Evolutionary conservation across 2,329 filamentous ascomycete species (phyloP).

Genomic region (Penicillium verrucosum): DNA sequence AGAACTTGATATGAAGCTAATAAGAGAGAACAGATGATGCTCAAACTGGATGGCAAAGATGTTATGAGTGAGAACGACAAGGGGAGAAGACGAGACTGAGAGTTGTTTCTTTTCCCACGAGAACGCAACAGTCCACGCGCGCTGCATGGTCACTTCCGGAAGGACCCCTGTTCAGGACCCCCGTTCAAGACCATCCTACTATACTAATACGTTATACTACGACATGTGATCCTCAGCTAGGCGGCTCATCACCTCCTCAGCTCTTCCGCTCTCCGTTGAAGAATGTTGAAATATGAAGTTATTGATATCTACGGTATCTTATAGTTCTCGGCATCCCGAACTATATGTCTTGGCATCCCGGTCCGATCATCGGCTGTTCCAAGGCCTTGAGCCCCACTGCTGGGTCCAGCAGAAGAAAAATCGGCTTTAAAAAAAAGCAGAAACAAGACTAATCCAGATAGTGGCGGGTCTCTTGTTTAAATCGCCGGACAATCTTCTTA

Average conservation of each 20-base stretch:
- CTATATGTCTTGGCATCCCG: conserved; percentile 15
- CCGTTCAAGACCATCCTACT: too few species aligned
- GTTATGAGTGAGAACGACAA: not conserved
- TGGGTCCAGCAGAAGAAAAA: conserved; percentile 17
- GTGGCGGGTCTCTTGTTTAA: not conserved
- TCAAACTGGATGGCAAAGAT: too few species aligned
- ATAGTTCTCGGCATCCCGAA: conserved; percentile 9
- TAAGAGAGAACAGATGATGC: not conserved
- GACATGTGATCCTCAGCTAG: too few species aligned
- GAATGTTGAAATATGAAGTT: not conserved
- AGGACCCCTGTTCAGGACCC: not conserved
- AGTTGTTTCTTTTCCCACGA: not conserved
- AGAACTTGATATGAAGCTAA: not conserved
- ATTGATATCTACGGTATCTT: not conserved
- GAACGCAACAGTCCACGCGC: not conserved
- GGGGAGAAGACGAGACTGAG: not conserved
- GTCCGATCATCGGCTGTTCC: conserved; percentile 22
- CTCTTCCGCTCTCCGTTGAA: too few species aligned
- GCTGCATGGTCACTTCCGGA: not conserved
- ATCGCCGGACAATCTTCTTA: not conserved
- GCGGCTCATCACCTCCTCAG: too few species aligned
- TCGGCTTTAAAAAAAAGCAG: conserved; percentile 1
- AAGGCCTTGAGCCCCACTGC: conserved; percentile 13
- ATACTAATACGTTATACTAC: not conserved
- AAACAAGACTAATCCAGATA: not conserved